Evolutionary conservation across 495 filamentous ascomycete species (phyloP).

Genomic region (Rhizodiscina lignyota): DNA sequence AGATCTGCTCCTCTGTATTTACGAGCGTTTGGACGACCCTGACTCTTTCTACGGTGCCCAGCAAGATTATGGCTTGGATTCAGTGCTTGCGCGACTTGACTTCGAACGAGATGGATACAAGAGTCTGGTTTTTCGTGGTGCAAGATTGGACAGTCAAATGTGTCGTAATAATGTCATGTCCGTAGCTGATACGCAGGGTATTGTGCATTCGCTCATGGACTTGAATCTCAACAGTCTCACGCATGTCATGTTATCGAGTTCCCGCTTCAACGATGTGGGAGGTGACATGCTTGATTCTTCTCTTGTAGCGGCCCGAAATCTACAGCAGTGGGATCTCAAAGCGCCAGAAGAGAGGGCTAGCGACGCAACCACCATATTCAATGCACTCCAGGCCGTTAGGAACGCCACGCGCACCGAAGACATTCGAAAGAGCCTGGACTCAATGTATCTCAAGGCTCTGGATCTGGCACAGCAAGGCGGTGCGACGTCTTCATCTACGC

Average conservation of each 20-base stretch:
- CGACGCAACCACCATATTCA: slow-evolving; percentile 55
- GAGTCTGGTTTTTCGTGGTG: slow-evolving; percentile 77
- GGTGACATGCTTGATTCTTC: slow-evolving; percentile 44
- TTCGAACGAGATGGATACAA: slow-evolving; percentile 81
- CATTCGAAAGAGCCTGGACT: too few species aligned
- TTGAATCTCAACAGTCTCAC: slow-evolving; percentile 59
- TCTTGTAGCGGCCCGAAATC: slow-evolving; percentile 63
- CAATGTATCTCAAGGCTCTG: slow-evolving; percentile 39
- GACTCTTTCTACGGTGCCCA: slow-evolving; percentile 92
- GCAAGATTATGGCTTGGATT: slow-evolving; percentile 54
- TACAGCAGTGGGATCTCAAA: slow-evolving; percentile 88
- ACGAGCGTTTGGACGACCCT: slow-evolving; percentile 82
- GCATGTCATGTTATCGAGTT: slow-evolving; percentile 50
- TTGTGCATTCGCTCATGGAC: slow-evolving; percentile 45
- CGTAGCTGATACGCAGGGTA: slow-evolving; percentile 21
- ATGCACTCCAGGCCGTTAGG: slow-evolving; percentile 62
- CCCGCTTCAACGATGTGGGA: slow-evolving; percentile 26
- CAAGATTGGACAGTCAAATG: slow-evolving; percentile 78
- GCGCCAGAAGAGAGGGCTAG: slow-evolving; percentile 43
- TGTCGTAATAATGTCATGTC: slow-evolving; percentile 28
- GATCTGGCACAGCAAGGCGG: slow-evolving; percentile 13
- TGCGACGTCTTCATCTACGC: too few species aligned
- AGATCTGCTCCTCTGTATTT: slow-evolving; percentile 61
- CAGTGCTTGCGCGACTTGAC: slow-evolving; percentile 69
- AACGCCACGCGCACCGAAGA: too few species aligned